Base-by-base conservation (phyloP, 768 basidiomycete species). In the Dioszegia hungarica region DNA sequence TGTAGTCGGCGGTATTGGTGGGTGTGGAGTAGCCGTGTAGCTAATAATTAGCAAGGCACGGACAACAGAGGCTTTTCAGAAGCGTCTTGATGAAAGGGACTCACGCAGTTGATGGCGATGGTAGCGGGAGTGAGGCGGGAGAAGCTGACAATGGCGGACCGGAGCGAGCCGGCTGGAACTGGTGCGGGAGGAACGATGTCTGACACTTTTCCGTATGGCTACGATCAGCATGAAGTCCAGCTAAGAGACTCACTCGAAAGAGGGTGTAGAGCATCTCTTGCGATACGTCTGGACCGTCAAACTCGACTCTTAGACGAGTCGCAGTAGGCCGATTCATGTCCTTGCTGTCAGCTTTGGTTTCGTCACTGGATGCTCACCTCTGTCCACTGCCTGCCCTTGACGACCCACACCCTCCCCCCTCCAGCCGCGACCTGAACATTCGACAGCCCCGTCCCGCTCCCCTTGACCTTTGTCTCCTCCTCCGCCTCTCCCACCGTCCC, bases 291-390 rank as follows among this genome's bases (percentile, higher is more conserved):
- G 90, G 86, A 0, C 94, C 94, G 29, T 94, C 88, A 63, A 94
- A 97, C 5, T 83, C 77, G n/a, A 94, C 82, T 57, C 83, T 83
- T 48, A 97, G 68, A 9, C 86, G 80, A 2, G 80, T 78, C 19
- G 87, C 86, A 0, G 90, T 85, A 72, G 84, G 94, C 50, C 88
- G 81, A 56, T 85, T 80, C 83, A 97, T 84, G 63, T 98, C 94
- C 88, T 93, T 40, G 14, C 24, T 9, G 8, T 61, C 41, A 59
- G 49, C 57, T n/a, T 38, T 15, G 20, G 17, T n/a, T 38, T 15
- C 17, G 17, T 25, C 31, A 14, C 38, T 11, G 1, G 27, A 28
- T 29, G 34, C 68, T 56, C 52, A 73, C 67, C 60, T 75, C 68
- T 3, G 65, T 69, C 75, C 75, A 76, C 50, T 76, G 75, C 38